phyloP scores from a whole-genome alignment of 805 yeast genomes.

The Nakazawaea siamensis region DNA sequence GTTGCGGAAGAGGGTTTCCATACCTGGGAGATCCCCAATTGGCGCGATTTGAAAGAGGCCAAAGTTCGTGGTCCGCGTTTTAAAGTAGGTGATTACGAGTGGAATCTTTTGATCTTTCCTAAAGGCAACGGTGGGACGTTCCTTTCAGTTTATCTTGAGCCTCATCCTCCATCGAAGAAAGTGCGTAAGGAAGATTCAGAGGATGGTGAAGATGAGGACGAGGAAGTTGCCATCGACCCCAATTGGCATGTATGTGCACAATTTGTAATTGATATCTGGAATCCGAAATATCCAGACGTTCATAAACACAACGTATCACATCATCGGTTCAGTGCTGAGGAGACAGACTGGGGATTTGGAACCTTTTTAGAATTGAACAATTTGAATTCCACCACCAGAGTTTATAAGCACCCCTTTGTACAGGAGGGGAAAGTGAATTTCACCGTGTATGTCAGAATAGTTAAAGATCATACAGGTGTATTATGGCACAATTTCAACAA shows the following conservation, averaged over 20 bases:
- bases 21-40: constrained; percentile 32
- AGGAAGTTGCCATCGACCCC: constrained; percentile 25
- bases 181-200: constrained; percentile 3
- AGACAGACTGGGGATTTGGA: constrained; percentile 95
- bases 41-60: constrained; percentile 23
- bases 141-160: constrained; percentile 75
- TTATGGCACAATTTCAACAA: constrained; percentile 84
- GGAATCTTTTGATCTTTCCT: constrained; percentile 73
- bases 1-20: constrained; percentile 19
- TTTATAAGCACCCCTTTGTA: constrained; percentile 30
- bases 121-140: constrained; percentile 54
- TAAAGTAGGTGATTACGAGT: constrained; percentile 52
- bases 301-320: constrained; percentile 56
- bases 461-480: constrained; percentile 89
- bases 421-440: constrained; percentile 55
- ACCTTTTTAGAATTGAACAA: constrained; percentile 55
- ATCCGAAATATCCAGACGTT: constrained; percentile 61
- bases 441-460: constrained; percentile 66
- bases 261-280: constrained; percentile 78
- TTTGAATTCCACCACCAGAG: constrained; percentile 25
- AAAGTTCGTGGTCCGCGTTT: constrained; percentile 34
- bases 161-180: constrained; percentile 35
- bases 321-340: constrained; percentile 69
- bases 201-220: not conserved
- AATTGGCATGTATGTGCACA: constrained; percentile 90